A percentile compares a stretch with the other conserved stretches of the same genome.
Evolutionary conservation across 1,139 yeast genomes (phyloP).

Genomic region (Yamadazyma diospyri): DNA sequence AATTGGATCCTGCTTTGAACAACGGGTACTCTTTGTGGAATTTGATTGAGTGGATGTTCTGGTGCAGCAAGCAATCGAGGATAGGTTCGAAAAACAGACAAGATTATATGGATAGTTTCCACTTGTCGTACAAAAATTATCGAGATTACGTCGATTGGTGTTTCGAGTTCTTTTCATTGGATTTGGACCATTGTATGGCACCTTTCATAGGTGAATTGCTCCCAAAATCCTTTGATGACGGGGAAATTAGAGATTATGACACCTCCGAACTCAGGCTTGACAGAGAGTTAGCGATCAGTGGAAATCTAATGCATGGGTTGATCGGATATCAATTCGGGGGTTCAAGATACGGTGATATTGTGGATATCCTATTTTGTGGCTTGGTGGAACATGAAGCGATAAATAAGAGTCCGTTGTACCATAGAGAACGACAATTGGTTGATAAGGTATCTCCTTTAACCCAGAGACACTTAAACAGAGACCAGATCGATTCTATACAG

Average conservation of each 20-base stretch:
- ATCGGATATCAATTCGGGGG: constrained; percentile 1
- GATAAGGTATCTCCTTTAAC: neutral
- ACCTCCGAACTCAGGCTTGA: neutral
- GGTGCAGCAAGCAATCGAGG: constrained; percentile 24
- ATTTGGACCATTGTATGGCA: constrained; percentile 1
- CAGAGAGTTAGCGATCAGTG: neutral
- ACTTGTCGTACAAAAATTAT: constrained; percentile 9
- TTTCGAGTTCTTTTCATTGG: constrained; percentile 5
- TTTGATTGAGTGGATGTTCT: constrained; percentile 32
- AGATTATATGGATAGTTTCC: constrained; percentile 17
- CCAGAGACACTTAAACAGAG: neutral
- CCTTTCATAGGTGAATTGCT: neutral
- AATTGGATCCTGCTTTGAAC: constrained; percentile 20
- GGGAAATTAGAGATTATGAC: neutral
- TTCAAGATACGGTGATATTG: constrained; percentile 1
- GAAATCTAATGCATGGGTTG: neutral
- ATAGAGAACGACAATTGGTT: constrained; percentile 6
- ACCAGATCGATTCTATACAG: constrained; percentile 3
- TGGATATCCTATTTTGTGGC: constrained; percentile 2
- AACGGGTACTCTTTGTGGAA: constrained; percentile 27
- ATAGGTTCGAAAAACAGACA: neutral
- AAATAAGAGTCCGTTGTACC: constrained; percentile 2
- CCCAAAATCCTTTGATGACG: neutral
- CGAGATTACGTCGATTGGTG: constrained; percentile 2
- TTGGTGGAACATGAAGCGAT: neutral